These are phyloP conservation scores for Theileria annulata DNA, from an alignment of 169 alveolate genomes.

Conservation along the genomic window DNA sequence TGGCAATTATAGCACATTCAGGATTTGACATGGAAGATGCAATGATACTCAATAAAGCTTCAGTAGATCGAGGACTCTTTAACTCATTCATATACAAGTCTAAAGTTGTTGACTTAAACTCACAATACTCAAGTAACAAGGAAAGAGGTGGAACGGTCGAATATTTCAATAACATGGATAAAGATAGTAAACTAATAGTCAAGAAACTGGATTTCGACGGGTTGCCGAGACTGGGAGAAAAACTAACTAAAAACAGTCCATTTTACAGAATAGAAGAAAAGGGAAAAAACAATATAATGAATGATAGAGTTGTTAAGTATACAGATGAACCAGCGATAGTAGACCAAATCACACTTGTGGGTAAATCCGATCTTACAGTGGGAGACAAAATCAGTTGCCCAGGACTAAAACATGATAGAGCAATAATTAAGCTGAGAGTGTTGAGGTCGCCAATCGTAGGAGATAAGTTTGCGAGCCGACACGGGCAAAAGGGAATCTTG, in stretches of 20 bases:
- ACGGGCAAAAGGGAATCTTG: constrained; percentile 99
- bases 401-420: constrained; percentile 52
- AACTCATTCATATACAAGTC: constrained; percentile 97
- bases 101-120: constrained; percentile 75
- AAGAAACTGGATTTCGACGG: constrained; percentile 77
- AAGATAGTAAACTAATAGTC: constrained; percentile 34
- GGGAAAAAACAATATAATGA: constrained; percentile 49
- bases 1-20: constrained; percentile 98
- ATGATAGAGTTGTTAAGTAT: constrained; percentile 60
- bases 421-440: constrained; percentile 66
- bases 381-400: constrained; percentile 44
- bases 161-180: constrained; percentile 46
- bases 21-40: constrained; percentile 99
- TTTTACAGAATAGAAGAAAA: constrained; percentile 68
- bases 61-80: constrained; percentile 99
- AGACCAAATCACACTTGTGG: constrained; percentile 62
- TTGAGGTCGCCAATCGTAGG: constrained; percentile 96
- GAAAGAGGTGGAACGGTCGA: constrained; percentile 21
- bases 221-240: constrained; percentile 78
- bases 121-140: constrained; percentile 17
- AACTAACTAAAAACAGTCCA: constrained; percentile 72
- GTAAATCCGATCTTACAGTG: constrained; percentile 35
- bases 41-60: constrained; percentile 95
- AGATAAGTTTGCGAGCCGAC: constrained; percentile 86
- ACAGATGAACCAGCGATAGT: constrained; percentile 59